A percentile compares a stretch with the other conserved stretches of the same genome.
Conservation (phyloP, 176 grass and related monocot genomes). For the Juncus effusus region DNA sequence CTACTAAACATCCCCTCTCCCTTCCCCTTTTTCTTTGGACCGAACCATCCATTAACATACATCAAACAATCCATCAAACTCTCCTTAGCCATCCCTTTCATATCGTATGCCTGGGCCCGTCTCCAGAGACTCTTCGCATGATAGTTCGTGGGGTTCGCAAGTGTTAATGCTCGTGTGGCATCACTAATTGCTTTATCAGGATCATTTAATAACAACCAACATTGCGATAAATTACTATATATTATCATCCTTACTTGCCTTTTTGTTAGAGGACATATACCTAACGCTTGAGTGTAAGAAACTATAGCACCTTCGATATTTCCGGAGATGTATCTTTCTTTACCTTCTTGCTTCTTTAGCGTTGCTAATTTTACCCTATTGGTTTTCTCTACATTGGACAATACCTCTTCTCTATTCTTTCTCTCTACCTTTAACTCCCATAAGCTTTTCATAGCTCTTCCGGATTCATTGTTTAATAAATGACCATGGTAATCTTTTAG, state of each 20-base stretch:
- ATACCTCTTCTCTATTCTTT: conserved; percentile 40
- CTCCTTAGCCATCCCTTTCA: conserved; percentile 94
- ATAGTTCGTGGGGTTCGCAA: conserved; percentile 51
- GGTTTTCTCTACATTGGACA: conserved; percentile 35
- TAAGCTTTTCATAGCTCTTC: conserved; percentile 32
- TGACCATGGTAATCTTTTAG: conserved; percentile 17
- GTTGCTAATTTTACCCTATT: conserved; percentile 35
- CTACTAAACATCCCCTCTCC: not conserved
- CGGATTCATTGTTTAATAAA: conserved; percentile 26
- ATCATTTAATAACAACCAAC: conserved; percentile 39
- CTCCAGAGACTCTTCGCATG: conserved; percentile 83
- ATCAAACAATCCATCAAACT: conserved; percentile 84
- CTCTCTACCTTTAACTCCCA: conserved; percentile 47
- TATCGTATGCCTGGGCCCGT: conserved; percentile 78
- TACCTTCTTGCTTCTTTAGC: conserved; percentile 70
- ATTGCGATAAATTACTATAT: conserved; percentile 85
- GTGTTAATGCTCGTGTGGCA: conserved; percentile 69
- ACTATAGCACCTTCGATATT: conserved; percentile 55
- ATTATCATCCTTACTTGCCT: conserved; percentile 59
- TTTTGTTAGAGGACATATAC: conserved; percentile 43
- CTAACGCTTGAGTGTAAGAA: conserved; percentile 58
- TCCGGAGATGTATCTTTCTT: conserved; percentile 42
- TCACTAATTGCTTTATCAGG: conserved; percentile 66
- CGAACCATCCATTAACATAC: conserved; percentile 51
- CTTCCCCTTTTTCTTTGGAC: conserved; percentile 14